Base-by-base conservation (phyloP, 345 rosid genomes). In the Aquilaria malaccensis region DNA sequence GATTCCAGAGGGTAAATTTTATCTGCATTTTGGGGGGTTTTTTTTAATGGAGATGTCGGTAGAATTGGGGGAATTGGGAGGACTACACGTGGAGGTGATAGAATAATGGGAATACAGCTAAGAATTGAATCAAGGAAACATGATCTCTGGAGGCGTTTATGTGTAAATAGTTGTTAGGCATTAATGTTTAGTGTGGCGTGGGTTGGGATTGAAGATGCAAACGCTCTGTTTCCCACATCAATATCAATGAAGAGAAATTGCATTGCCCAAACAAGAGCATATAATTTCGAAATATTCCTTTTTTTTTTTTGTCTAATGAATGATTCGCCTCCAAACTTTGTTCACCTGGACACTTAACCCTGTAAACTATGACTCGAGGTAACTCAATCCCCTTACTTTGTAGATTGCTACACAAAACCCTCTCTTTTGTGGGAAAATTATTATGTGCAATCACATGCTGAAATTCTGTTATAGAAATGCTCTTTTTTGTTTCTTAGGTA, bases 31-130 rank as follows among this genome's bases (percentile, higher is more conserved):
- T 33, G 41, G 11, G 22, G 22, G 22, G 22, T 22, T 56, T 13
- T 30, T 29, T 43, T 33, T 67, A 4, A 51, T 60, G 67, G 63
- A 47, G 70, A 49, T 80, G 88, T 73, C 82, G 60, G 72, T 58
- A 11, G 72, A 63, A 59, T 6, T 30, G 76, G 73, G 60, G 70
- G 70, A 65, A 67, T 33, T 33, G 58, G 58, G 41, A 74, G 45
- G 69, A 33, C 59, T 67, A 59, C 77, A 76, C 81, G 72, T 65
- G 78, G 43, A 68, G 57, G 58, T 43, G 52, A 55, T 76, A 75
- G n/a, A 63, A 67, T 71, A 79, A 53, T 66, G 55, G 64, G 57
- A 68, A 56, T 69, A 73, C 82, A 77, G 67, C 79, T 71, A 66
- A 63, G 71, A 53, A 13, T 47, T 15, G 7, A 54, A 50, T 50